Base-by-base conservation (phyloP, 2,329 filamentous ascomycete genomes). In the Fusarium agapanthi region DNA sequence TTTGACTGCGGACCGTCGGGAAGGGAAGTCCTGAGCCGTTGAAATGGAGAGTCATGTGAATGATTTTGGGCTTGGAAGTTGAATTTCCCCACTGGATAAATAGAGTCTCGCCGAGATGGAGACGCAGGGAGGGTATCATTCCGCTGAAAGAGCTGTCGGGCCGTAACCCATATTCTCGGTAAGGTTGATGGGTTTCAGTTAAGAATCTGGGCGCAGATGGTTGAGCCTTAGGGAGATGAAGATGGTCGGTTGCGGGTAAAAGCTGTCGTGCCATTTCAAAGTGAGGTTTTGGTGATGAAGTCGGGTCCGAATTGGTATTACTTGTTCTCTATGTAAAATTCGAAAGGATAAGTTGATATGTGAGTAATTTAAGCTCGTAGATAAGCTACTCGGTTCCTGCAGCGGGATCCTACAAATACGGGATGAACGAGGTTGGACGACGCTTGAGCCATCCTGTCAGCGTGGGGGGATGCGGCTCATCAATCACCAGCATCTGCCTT, bases 371-470 rank as follows among this genome's bases (percentile, higher is more conserved):
- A 53, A 40, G 24, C 50, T 54, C 34, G 7, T 16, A 24, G 15
- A 57, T 57, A n/a, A 57, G 24, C 54, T 57, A n/a, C 3, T n/a
- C 13, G 34, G 54, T 57, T 48, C 30, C 54, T 57, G 54, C 40
- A 48, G 40, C 50, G 40, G 20, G 28, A n/a, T 14, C 18, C 30
- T 28, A 24, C 30, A 35, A 13, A 57, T 16, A 48, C 15, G 20
- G 14, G 40, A 57, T 48, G 40, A 47, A 47, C 44, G 44, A 47
- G 44, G 14, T 6, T 18, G 43, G 34, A 45, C 16, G n/a, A 35
- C n/a, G 30, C 40, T 20, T 11, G 30, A 35, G 54, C 40, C 54
- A 56, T 32, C 18, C 1, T 8, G 20, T 55, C 51, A 55, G 26
- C 51, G 35, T 32, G 37, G 38, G 54, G 38, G 11, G 26, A 22